These are phyloP conservation scores for Colletotrichum salicis DNA, from an alignment of 2,329 filamentous ascomycete species.

Conservation along the genomic window DNA sequence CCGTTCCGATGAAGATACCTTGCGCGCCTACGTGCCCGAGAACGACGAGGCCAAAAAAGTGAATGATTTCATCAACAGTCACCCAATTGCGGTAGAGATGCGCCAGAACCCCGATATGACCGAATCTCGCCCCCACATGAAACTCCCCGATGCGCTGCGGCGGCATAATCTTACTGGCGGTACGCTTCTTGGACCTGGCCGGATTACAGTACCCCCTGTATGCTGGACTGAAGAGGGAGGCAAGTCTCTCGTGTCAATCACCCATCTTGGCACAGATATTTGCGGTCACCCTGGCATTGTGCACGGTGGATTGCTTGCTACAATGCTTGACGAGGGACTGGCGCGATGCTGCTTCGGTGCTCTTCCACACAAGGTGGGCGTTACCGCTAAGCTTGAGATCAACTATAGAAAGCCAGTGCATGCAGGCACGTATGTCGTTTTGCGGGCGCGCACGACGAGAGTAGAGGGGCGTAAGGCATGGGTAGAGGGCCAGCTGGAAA, in stretches of 20 bases:
- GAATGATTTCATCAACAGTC: slow-evolving; percentile 78
- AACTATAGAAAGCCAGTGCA: slow-evolving; percentile 86
- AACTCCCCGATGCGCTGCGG: slow-evolving; percentile 78
- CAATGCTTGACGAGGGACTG: slow-evolving; percentile 89
- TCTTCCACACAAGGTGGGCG: slow-evolving; percentile 83
- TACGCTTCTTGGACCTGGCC: slow-evolving; percentile 78
- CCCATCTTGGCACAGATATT: slow-evolving; percentile 81
- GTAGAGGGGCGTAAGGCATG: slow-evolving; percentile 94
- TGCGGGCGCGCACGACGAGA: slow-evolving; percentile 82
- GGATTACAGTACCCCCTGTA: slow-evolving; percentile 83
- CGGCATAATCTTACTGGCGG: slow-evolving; percentile 84
- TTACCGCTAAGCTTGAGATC: slow-evolving; percentile 86
- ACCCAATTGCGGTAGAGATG: slow-evolving; percentile 78
- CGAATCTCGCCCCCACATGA: slow-evolving; percentile 87
- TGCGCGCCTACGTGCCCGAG: slow-evolving; percentile 70
- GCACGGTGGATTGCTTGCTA: slow-evolving; percentile 92
- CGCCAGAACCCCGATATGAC: slow-evolving; percentile 73
- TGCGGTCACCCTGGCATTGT: slow-evolving; percentile 93
- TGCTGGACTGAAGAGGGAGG: slow-evolving; percentile 79
- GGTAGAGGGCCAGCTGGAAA: slow-evolving; percentile 89
- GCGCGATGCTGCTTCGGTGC: slow-evolving; percentile 89
- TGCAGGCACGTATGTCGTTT: slow-evolving; percentile 79
- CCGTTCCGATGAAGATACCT: slow-evolving; percentile 74
- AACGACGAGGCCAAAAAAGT: slow-evolving; percentile 68
- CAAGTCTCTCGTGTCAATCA: slow-evolving; percentile 75